These are phyloP conservation scores for Camillea tinctor DNA, from an alignment of 2,329 filamentous ascomycete species.

Conservation along the genomic window DNA sequence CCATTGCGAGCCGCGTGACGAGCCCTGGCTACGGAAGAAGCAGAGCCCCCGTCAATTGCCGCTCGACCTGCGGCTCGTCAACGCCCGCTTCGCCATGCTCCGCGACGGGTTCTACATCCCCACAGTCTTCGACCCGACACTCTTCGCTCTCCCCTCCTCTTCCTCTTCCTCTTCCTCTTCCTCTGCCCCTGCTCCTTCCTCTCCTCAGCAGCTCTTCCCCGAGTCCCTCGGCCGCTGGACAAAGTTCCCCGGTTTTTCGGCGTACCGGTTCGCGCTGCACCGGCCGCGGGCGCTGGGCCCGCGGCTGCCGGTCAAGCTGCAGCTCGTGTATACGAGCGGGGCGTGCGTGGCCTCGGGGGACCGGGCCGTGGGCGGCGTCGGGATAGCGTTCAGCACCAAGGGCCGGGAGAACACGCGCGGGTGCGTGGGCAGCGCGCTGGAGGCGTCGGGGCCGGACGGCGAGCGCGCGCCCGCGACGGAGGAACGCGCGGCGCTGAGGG, in stretches of 20 bases:
- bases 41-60: not conserved
- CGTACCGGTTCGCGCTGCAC: not conserved
- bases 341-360: not conserved
- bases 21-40: not conserved
- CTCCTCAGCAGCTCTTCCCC: not conserved
- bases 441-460: conserved; percentile 3
- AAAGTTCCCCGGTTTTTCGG: not conserved
- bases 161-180: too few species aligned
- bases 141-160: not conserved
- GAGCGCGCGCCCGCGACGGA: not conserved
- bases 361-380: not conserved
- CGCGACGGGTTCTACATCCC: not conserved
- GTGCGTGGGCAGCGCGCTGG: not conserved
- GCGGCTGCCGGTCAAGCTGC: not conserved
- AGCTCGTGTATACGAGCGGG: conserved; percentile 5
- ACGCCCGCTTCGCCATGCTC: not conserved
- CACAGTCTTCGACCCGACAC: not conserved
- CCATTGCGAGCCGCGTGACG: not conserved
- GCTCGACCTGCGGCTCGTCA: not conserved
- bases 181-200: not conserved
- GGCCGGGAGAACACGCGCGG: not conserved
- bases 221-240: not conserved
- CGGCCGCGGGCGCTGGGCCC: not conserved
- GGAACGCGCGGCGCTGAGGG: conserved; percentile 5
- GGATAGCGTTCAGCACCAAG: not conserved